Evolutionary conservation across 305 asterid genomes (phyloP), one percentile per base, ranked within the genome.

Genomic region (Fraxinus xanthoxyloides): DNA sequence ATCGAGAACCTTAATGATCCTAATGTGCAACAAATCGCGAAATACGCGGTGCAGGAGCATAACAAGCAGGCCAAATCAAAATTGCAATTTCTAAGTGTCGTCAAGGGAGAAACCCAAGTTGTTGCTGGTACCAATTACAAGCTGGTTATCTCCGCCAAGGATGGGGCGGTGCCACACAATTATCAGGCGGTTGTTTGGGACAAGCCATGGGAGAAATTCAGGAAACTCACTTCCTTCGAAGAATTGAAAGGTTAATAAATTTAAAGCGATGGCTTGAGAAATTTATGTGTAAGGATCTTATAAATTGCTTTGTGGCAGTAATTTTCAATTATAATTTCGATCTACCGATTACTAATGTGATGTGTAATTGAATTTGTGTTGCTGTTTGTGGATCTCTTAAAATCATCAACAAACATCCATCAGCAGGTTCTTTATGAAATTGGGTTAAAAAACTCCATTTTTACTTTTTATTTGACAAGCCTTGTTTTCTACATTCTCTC

Each of bases 71-170:
- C 46, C 1, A 35, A 59, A 0, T 5, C 76, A 0, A n/a, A 76
- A 4, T 67, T 91, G 90, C 32, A 6, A n/a, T 91, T 81, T 7
- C 75, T 36, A 7, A 3, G 3, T 0, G 91, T 91, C n/a, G 56
- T 79, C 0, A 81, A 23, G 2, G 97, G 87, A 34, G 92, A 88
- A 51, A 15, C 34, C 7, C 92, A 91, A 40, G 87, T 88, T 30
- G 92, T 88, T 12, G 3, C 87, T 0, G 95, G 97, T 0, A 76
- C 12, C 72, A 91, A 90, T 72, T 90, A 85, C 87, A 82, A 80
- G 77, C 89, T 91, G 9, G 79, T 75, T 5, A 78, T 92, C 69
- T 38, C 80, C 12, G 92, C 91, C 7, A 84, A 77, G 77, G 89
- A 81, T 4, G 82, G 79, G 23, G 80, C 85, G 24, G 43, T 61